Evolutionary conservation across 805 yeast genomes (phyloP), one percentile per base, ranked within the genome.

Genomic region (Wickerhamiella kurtzmanii): DNA sequence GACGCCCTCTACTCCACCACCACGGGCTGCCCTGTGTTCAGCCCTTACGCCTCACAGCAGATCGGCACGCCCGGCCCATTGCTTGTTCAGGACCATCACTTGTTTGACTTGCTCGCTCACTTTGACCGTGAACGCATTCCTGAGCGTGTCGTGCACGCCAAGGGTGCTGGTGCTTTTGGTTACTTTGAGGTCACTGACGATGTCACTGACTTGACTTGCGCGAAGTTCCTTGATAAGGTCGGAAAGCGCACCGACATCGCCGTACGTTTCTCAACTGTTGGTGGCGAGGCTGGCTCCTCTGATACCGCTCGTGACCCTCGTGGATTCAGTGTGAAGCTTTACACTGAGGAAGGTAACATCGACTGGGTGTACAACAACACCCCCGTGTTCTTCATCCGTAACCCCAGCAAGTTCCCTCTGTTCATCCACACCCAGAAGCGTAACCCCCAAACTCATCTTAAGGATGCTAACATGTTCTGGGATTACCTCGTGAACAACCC

Each of bases 231-330:
- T 56, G 74, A 75, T 53, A 68, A 74, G 41, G 72, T 82, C 47
- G 96, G 96, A 56, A 84, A 84, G 69, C 82, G 77, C 66, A 83
- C 94, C 35, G 76, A 74, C 61, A 72, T 79, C 50, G 63, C 76
- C 47, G 61, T 69, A 37, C 70, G 82, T 49, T 76, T 77, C 64
- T 75, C 80, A 44, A 77, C 83, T 18, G 85, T 79, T 35, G 83
- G 82, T 50, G 83, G 83, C 44, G 84, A 79, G 62, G 65, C 64
- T 56, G 85, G 82, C 44, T 69, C 80, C 37, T 73, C 83, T 8
- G 85, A 79, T 56, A 66, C 80, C 19, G 77, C 74, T 16, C 73
- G 85, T 59, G 84, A 79, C 57, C 84, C 84, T 40, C 72, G 84
- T 59, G 85, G 85, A 2, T 79, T 77, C 60, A 66, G 82, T 15